A percentile compares a stretch with the other conserved stretches of the same genome.
These are phyloP conservation scores for Rhizoclosmatium globosum DNA, from an alignment of 192 early-diverging fungal species.

Conservation along the genomic window DNA sequence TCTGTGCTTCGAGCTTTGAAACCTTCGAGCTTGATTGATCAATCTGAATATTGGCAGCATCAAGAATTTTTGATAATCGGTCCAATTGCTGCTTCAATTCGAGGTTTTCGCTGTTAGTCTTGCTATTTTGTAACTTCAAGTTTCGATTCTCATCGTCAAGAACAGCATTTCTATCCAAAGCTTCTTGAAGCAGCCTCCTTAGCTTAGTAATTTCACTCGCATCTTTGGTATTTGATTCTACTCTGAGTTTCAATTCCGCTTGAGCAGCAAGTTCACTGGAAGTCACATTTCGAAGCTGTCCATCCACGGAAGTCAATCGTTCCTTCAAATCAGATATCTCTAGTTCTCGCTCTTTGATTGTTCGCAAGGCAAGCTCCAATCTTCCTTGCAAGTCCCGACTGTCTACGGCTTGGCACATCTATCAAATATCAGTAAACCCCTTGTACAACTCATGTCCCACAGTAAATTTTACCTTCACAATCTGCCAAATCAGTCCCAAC, in stretches of 20 bases:
- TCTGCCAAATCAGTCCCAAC: slow-evolving; percentile 29
- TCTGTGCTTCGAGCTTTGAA: neutral
- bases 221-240: neutral
- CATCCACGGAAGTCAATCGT: neutral
- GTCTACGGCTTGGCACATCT: slow-evolving; percentile 32
- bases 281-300: neutral
- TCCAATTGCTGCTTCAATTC: neutral
- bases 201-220: neutral
- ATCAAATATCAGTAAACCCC: neutral
- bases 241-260: neutral
- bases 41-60: neutral
- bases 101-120: neutral
- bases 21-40: neutral
- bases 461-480: slow-evolving; percentile 12
- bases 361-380: neutral
- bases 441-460: neutral
- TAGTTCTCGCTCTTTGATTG: slow-evolving; percentile 3
- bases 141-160: neutral
- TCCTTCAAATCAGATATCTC: neutral
- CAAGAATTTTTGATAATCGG: neutral
- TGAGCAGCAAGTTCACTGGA: neutral
- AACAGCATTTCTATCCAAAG: neutral
- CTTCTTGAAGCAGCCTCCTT: neutral
- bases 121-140: neutral
- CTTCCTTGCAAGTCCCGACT: slow-evolving; percentile 17